Conservation (phyloP, 2,329 filamentous ascomycete species). For the Pyrenochaeta sp. region DNA sequence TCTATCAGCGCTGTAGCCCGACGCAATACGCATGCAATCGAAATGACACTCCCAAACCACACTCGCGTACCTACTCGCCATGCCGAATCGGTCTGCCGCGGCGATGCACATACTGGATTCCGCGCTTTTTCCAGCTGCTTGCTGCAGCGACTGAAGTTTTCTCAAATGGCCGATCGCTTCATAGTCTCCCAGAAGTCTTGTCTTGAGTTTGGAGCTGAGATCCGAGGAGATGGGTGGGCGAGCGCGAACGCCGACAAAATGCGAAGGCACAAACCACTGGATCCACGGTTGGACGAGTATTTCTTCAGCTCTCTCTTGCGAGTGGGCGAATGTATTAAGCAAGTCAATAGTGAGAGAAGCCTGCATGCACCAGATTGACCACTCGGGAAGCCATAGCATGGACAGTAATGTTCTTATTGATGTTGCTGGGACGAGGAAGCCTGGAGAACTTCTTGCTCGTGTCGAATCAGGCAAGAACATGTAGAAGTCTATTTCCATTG, state of each 20-base stretch:
- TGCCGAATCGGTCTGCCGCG: neutral
- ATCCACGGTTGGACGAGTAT: conserved; percentile 5
- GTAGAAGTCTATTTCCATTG: conserved; percentile 11
- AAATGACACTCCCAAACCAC: neutral
- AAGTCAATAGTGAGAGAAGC: conserved; percentile 4
- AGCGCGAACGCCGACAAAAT: conserved; percentile 1
- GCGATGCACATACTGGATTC: neutral
- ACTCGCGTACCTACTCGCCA: neutral
- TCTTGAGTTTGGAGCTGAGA: neutral
- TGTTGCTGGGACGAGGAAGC: conserved; percentile 7
- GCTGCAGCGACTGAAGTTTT: conserved; percentile 1
- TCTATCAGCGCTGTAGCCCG: neutral
- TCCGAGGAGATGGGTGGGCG: neutral
- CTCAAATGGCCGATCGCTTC: neutral
- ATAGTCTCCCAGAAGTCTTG: neutral
- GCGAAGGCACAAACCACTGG: neutral
- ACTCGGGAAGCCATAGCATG: neutral
- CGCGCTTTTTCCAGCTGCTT: neutral
- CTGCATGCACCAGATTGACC: neutral
- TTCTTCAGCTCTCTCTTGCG: conserved; percentile 6
- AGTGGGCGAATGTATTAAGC: conserved; percentile 2
- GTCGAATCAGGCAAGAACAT: neutral
- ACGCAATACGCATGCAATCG: neutral
- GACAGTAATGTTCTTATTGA: neutral
- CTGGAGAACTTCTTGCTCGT: neutral